Conservation (phyloP, 192 early-diverging fungal species). For the Entophlyctis helioformis region DNA sequence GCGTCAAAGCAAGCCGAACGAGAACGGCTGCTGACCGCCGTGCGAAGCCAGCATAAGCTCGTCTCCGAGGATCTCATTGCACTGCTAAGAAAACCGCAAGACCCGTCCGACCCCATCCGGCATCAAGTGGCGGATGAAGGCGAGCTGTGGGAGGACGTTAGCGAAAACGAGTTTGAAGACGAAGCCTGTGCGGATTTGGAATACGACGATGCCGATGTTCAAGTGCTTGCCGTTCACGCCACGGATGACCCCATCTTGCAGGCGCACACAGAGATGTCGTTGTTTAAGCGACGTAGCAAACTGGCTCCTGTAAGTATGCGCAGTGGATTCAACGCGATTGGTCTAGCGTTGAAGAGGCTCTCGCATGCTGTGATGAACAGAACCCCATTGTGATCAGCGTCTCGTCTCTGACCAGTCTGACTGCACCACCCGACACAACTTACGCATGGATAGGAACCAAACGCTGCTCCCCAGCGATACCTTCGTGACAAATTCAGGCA, state of each 20-base stretch:
- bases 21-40: neutral
- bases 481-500: too few relatives aligned
- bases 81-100: neutral
- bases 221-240: neutral
- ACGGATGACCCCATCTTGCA: conserved; percentile 25
- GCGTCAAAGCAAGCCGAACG: neutral
- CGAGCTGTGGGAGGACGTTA: neutral
- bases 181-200: neutral
- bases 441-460: too few relatives aligned
- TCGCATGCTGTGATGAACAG: too few relatives aligned
- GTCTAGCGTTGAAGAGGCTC: too few relatives aligned
- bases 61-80: conserved; percentile 1
- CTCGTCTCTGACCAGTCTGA: too few relatives aligned
- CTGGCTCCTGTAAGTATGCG: neutral
- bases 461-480: too few relatives aligned
- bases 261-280: conserved; percentile 8
- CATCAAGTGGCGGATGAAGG: conserved; percentile 2
- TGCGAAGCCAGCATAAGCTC: neutral
- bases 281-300: conserved; percentile 4
- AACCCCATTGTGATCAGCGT: too few relatives aligned
- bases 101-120: too few relatives aligned
- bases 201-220: neutral
- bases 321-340: neutral
- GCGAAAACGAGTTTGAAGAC: conserved; percentile 1
- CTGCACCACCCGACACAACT: too few relatives aligned